Percentiles rank a stretch among this genome's conserved stretches.
phyloP scores from a whole-genome alignment of 2,329 filamentous ascomycete species.

The Penicillium sp. region DNA sequence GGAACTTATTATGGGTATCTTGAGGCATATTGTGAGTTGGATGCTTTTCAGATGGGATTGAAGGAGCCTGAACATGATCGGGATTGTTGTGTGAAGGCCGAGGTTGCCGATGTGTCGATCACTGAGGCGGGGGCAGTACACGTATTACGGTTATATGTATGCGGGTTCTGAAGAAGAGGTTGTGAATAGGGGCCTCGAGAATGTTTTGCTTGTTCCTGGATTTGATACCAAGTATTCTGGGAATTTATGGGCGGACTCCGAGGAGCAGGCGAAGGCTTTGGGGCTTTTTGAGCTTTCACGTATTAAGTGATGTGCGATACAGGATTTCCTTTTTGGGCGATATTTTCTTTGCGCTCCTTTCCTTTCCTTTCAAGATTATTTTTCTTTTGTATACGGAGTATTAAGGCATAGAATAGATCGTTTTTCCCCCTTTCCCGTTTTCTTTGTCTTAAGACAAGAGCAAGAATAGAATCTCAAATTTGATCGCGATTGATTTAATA shows the following conservation, averaged over 20 bases:
- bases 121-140: background rate
- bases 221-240: slow-evolving; percentile 5
- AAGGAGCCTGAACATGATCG: slow-evolving; percentile 1
- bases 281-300: slow-evolving; percentile 1
- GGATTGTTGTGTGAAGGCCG: background rate
- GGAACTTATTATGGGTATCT: background rate
- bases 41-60: slow-evolving; percentile 2
- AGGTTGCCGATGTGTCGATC: background rate
- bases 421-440: background rate
- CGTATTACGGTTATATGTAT: slow-evolving; percentile 10
- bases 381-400: background rate
- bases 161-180: background rate
- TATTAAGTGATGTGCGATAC: background rate
- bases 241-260: background rate
- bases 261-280: background rate
- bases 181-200: background rate
- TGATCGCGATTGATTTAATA: background rate
- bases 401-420: background rate
- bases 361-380: background rate
- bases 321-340: background rate
- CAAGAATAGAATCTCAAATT: background rate
- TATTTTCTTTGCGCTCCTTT: background rate
- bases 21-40: background rate
- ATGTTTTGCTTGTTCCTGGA: slow-evolving; percentile 1
- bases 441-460: background rate